Evolutionary conservation across 768 basidiomycete species (phyloP).

Genomic region (Exsudoporus frostii): DNA sequence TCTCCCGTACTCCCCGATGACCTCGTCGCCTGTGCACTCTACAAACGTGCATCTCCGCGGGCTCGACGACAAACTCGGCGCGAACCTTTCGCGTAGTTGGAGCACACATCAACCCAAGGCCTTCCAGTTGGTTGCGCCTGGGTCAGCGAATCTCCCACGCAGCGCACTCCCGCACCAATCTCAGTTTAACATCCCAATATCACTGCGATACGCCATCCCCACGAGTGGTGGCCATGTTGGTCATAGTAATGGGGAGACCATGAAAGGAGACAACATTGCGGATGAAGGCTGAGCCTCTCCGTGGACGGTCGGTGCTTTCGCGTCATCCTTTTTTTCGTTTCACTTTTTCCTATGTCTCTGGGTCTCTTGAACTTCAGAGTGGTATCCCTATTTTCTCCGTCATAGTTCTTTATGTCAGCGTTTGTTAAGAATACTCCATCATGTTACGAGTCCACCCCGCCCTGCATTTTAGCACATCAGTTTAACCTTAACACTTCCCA

Average conservation of each 20-base stretch:
- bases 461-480: conserved; percentile 21
- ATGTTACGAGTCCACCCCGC: conserved; percentile 1
- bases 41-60: conserved; percentile 19
- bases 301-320: conserved; percentile 12
- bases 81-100: conserved; percentile 55
- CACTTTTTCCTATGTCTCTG: background rate
- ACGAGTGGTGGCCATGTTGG: background rate
- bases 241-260: conserved; percentile 15
- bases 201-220: conserved; percentile 17
- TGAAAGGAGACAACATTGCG: conserved; percentile 12
- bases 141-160: conserved; percentile 40
- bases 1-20: conserved; percentile 61
- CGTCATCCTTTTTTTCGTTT: background rate
- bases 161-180: conserved; percentile 53
- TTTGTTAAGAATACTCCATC: conserved; percentile 17
- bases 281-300: conserved; percentile 34
- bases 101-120: conserved; percentile 49
- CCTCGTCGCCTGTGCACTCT: conserved; percentile 26
- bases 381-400: background rate
- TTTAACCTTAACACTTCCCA: conserved; percentile 8
- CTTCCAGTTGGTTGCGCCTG: conserved; percentile 36
- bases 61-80: conserved; percentile 48
- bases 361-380: background rate
- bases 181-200: conserved; percentile 41
- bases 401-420: conserved; percentile 2